Conservation (phyloP, 495 filamentous ascomycete genomes). For the Hypoxylon crocopeplum region DNA sequence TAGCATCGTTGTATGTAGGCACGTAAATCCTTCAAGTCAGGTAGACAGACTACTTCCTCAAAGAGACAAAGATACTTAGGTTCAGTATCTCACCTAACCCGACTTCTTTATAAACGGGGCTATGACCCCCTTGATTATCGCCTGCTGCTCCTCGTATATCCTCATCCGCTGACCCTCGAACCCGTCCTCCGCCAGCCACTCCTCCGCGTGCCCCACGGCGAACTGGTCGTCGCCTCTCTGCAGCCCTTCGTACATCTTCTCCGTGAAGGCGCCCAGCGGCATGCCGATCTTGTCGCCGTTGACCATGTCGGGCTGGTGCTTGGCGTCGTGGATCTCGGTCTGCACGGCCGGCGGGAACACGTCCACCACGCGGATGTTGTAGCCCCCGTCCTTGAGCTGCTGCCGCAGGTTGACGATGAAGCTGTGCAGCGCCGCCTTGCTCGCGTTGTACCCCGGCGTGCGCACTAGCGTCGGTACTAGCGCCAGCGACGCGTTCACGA, state of each 20-base stretch:
- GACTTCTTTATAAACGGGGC: slow-evolving; percentile 18
- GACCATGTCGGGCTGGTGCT: slow-evolving; percentile 51
- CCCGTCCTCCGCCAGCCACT: slow-evolving; percentile 25
- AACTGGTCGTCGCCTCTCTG: slow-evolving; percentile 52
- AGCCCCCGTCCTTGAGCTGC: slow-evolving; percentile 54
- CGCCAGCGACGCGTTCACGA: slow-evolving; percentile 52
- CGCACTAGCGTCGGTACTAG: slow-evolving; percentile 49
- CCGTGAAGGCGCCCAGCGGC: slow-evolving; percentile 60
- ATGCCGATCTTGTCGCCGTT: slow-evolving; percentile 55
- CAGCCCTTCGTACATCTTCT: slow-evolving; percentile 58
- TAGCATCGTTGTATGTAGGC: no score
- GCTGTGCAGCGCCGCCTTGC: slow-evolving; percentile 60
- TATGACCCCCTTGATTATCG: slow-evolving; percentile 16
- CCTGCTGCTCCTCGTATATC: slow-evolving; percentile 19
- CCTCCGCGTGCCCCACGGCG: slow-evolving; percentile 30
- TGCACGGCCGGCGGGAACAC: slow-evolving; percentile 67
- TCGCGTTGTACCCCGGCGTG: slow-evolving; percentile 55
- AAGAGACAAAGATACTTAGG: no score
- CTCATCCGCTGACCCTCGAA: slow-evolving; percentile 24
- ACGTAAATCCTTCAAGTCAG: no score
- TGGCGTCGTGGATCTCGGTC: slow-evolving; percentile 60
- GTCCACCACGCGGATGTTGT: slow-evolving; percentile 60
- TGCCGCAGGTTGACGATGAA: slow-evolving; percentile 59
- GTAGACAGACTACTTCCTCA: no score
- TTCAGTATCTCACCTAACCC: not conserved